These are phyloP conservation scores for Thalassiosira ordinaria DNA, from an alignment of 352 stramenopile species.

Conservation along the genomic window DNA sequence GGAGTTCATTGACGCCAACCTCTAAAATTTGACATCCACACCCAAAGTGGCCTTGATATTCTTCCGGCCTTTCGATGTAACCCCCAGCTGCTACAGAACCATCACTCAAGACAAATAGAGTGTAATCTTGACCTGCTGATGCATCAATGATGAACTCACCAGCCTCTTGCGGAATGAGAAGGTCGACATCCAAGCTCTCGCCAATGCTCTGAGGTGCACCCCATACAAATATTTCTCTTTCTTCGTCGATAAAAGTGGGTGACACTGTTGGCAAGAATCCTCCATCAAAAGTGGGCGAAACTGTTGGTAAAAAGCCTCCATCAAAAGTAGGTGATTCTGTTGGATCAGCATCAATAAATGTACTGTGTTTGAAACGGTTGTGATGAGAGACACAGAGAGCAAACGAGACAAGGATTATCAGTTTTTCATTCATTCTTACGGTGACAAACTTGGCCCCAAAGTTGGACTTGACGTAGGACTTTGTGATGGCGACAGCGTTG, in stretches of 20 bases:
- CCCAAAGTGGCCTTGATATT: slow-evolving; percentile 47
- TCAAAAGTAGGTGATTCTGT: too few relatives aligned
- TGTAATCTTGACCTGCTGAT: slow-evolving; percentile 46
- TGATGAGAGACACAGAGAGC: too few relatives aligned
- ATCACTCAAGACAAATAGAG: slow-evolving; percentile 28
- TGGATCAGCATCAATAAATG: too few relatives aligned
- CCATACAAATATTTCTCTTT: slow-evolving; percentile 11
- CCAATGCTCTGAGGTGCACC: slow-evolving; percentile 13
- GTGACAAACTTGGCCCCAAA: too few relatives aligned
- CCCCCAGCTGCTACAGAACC: slow-evolving; percentile 19
- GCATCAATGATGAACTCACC: slow-evolving; percentile 28
- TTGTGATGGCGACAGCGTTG: too few relatives aligned
- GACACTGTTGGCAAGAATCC: neutral
- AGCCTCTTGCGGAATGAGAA: slow-evolving; percentile 11
- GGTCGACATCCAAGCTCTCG: neutral
- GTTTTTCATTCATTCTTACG: too few relatives aligned
- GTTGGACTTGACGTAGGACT: too few relatives aligned
- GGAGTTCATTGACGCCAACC: slow-evolving; percentile 22
- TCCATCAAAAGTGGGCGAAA: slow-evolving; percentile 3
- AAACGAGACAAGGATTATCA: too few relatives aligned
- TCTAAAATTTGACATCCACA: slow-evolving; percentile 11
- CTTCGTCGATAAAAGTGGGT: neutral
- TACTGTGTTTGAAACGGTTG: too few relatives aligned
- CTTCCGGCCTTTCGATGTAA: slow-evolving; percentile 20
- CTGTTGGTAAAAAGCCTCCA: too few relatives aligned